phyloP scores from a whole-genome alignment of 169 alveolate species.

The Plasmodium vinckei region DNA sequence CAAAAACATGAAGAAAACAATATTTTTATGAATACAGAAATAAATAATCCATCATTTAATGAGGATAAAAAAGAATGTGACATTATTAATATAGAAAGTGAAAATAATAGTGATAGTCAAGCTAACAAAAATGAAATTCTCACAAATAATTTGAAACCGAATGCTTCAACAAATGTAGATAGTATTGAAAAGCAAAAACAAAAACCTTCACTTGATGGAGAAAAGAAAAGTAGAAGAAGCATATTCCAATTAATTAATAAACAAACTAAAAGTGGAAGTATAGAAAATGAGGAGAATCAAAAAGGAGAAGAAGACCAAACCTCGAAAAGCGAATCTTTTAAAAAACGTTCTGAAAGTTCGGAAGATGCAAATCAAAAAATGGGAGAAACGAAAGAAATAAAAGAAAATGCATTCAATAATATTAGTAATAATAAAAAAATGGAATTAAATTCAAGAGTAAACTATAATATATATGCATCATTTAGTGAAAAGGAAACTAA shows the following conservation, averaged over 20 bases:
- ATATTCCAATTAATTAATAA: too few relatives aligned
- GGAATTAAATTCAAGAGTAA: conserved; percentile 37
- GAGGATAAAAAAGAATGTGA: too few relatives aligned
- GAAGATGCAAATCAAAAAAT: neutral
- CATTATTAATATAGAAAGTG: too few relatives aligned
- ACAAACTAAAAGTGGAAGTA: conserved; percentile 2
- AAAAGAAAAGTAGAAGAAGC: neutral
- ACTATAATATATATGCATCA: conserved; percentile 36
- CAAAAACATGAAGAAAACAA: conserved; percentile 43
- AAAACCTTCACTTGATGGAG: neutral
- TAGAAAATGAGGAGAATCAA: neutral
- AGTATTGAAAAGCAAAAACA: conserved; percentile 1
- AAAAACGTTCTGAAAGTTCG: neutral
- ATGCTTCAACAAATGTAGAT: too few relatives aligned
- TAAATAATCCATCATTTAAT: too few relatives aligned
- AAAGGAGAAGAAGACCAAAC: neutral
- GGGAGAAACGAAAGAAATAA: neutral
- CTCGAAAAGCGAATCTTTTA: neutral
- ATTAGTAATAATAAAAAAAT: conserved; percentile 10
- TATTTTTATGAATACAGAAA: neutral
- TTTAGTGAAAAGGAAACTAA: conserved; percentile 59
- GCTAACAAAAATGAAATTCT: too few relatives aligned
- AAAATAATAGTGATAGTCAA: too few relatives aligned
- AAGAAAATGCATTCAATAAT: neutral
- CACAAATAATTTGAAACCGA: too few relatives aligned